Evolutionary conservation across 1,284 basidiomycete species (phyloP), one percentile per base, ranked within the genome.

Genomic region (Athelia psychrophila): DNA sequence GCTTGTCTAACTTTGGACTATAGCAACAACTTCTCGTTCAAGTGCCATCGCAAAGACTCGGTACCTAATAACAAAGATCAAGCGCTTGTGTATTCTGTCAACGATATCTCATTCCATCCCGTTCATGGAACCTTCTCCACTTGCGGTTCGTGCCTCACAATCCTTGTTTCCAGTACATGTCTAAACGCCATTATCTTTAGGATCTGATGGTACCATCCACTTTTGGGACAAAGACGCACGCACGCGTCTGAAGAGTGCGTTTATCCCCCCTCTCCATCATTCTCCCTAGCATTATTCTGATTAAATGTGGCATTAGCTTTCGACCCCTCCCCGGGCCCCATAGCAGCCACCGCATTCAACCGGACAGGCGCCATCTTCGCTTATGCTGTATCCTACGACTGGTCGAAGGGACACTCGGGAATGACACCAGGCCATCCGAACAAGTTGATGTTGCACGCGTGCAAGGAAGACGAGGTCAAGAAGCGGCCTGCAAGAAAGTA

Each of bases 41-140:
- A 95, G 64, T 98, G 95, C 64, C 95, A 98, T 67, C 91, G 95
- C 38, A 83, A 84, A 50, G 92, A 95, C 58, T 73, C 79, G 51
- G 65, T 73, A 2, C 81, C 85, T 3, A 80, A 75, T 40, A 60
- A 77, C 44, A 88, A 90, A 64, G 86, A 91, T 54, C 84, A 91
- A 59, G 84, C 88, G 0, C 74, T 94, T 47, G 89, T 98, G 16
- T 98, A 83, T 64, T 83, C 95, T 1, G 94, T 98, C 52, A 98
- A 99, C 63, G 88, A 91, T 53, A 90, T 93, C 62, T 82, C 84
- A 1, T 98, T 98, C 80, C 94, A 98, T 66, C 92, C 92, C 45
- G 80, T 87, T 1, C 91, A 96, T 58, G 95, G 94, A 44, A 98
- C 95, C 1, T 98, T 98, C 72, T 91, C 91, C 27, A 98, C 95